Evolutionary conservation across 2,329 filamentous ascomycete genomes (phyloP).

Genomic region (Xylariales sp.): DNA sequence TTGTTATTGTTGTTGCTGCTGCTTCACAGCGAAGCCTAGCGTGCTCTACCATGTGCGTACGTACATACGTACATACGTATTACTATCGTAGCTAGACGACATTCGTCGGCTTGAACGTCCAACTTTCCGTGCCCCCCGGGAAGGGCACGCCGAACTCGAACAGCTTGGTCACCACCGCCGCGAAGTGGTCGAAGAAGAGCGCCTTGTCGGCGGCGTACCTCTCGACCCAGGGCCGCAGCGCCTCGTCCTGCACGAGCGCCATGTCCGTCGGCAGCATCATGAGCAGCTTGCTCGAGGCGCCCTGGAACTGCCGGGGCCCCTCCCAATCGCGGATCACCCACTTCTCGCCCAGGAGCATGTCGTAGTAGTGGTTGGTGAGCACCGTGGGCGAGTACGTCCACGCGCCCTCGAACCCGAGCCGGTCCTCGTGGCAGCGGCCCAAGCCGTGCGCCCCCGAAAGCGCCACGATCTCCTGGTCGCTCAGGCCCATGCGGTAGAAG

Average conservation of each 20-base stretch:
- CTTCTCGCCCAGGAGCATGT: constrained; percentile 83
- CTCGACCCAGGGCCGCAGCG: constrained; percentile 74
- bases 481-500: constrained; percentile 96
- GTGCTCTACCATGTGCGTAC: too few species aligned
- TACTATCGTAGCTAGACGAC: too few species aligned
- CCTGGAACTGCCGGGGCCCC: constrained; percentile 77
- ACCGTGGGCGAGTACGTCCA: constrained; percentile 92
- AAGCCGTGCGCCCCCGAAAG: constrained; percentile 81
- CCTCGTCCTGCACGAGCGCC: constrained; percentile 82
- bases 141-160: constrained; percentile 96
- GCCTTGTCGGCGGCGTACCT: constrained; percentile 90
- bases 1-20: too few species aligned
- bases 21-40: too few species aligned
- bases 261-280: constrained; percentile 99
- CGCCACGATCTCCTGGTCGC: constrained; percentile 94
- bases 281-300: constrained; percentile 74
- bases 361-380: constrained; percentile 93
- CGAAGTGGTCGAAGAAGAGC: constrained; percentile 90
- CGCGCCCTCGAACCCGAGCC: constrained; percentile 81
- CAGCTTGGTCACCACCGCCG: constrained; percentile 70
- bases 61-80: too few species aligned
- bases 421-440: constrained; percentile 84
- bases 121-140: constrained; percentile 54
- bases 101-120: constrained; percentile 59
- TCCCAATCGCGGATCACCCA: constrained; percentile 91